Percentiles rank a stretch among this genome's conserved stretches.
Evolutionary conservation across 2,329 filamentous ascomycete genomes (phyloP).

Genomic region (Exophiala aquamarina): DNA sequence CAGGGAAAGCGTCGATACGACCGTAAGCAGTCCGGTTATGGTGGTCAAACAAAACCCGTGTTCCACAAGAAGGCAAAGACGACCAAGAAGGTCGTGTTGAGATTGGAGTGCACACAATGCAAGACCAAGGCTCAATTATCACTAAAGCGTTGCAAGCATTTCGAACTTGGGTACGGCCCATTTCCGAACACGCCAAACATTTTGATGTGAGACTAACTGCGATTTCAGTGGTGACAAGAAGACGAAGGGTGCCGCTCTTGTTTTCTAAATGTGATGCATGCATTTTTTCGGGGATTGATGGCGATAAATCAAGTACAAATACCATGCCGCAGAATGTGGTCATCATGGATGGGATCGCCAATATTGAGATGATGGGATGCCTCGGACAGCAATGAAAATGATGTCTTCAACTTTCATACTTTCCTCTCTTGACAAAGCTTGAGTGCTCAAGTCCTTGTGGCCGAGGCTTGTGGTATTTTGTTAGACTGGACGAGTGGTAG

Average conservation of each 20-base stretch:
- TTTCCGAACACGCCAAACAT: conserved; percentile 6
- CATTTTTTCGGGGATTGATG: conserved; percentile 10
- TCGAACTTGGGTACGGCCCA: conserved; percentile 85
- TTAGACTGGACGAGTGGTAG: too few relatives aligned
- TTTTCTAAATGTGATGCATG: conserved; percentile 73
- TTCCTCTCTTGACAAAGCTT: neutral
- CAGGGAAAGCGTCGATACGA: conserved; percentile 99
- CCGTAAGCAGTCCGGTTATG: conserved; percentile 98
- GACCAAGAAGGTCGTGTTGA: conserved; percentile 99
- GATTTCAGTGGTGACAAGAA: conserved; percentile 95
- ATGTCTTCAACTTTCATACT: conserved; percentile 1
- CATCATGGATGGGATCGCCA: conserved; percentile 7
- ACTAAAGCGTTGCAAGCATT: conserved; percentile 99
- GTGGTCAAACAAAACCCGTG: conserved; percentile 99
- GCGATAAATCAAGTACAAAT: conserved; percentile 3
- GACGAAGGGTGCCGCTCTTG: conserved; percentile 99
- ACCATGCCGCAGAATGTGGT: neutral
- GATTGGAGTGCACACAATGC: conserved; percentile 96
- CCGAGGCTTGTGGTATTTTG: too few relatives aligned
- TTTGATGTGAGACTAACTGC: conserved; percentile 9
- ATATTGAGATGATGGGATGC: conserved; percentile 5
- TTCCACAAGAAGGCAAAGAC: conserved; percentile 99
- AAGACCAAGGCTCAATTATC: conserved; percentile 91
- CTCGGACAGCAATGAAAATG: conserved; percentile 12
- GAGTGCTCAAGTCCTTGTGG: too few relatives aligned